Evolutionary conservation across 2,329 filamentous ascomycete species (phyloP), one percentile per base, ranked within the genome.

Genomic region (Fusarium annulatum): DNA sequence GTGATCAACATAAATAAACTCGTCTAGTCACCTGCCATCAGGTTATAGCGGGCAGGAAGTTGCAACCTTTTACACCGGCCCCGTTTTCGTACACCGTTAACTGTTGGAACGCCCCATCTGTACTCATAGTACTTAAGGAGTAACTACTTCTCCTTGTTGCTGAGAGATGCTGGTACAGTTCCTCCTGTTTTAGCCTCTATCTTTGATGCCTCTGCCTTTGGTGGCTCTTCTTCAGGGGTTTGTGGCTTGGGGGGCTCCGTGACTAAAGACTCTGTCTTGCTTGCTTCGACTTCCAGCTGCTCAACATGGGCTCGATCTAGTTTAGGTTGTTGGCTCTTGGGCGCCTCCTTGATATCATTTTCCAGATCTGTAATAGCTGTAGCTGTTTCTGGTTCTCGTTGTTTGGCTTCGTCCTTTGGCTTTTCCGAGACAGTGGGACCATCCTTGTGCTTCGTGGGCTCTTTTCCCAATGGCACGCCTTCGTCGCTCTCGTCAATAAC

Each of bases 401-500:
- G 58, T n/a, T 49, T 34, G 9, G 26, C 23, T 18, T 61, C 58
- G 15, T 38, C 53, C 19, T 64, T 45, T n/a, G 58, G 15, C 38
- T 57, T 49, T 45, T 64, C 51, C 16, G 23, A 26, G 23, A 51
- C 26, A 21, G 28, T 19, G 19, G 39, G n/a, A 9, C 42, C 48
- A 21, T 63, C 52, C 16, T 41, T 46, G 23, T 55, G 39, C 34
- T 57, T 57, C 6, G 48, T 48, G 26, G 58, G 38, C 28, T 51
- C 49, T 21, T 58, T 49, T 7, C 63, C 34, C 41, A 39, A 48
- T n/a, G 38, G 19, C 26, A 33, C 58, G 5, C 48, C 34, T 12
- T 58, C 26, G n/a, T 66, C 33, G 9, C 77, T 73, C 6, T 82
- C 77, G 1, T 84, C 65, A 26, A 79, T 78, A 30, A 84, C 78